Evolutionary conservation across 495 filamentous ascomycete species (phyloP).

Genomic region (Aspergillus coremiiformis): DNA sequence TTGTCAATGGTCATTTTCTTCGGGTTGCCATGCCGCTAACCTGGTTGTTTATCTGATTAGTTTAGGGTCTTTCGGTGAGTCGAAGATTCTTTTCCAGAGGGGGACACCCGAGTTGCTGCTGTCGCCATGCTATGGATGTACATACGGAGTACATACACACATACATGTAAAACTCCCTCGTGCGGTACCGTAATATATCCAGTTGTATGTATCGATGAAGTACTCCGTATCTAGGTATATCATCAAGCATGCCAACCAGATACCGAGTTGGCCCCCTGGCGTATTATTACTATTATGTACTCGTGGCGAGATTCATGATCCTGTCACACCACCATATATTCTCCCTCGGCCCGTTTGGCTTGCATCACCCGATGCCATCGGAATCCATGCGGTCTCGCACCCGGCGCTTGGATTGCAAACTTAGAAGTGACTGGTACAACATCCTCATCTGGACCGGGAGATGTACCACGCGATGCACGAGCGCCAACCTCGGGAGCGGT

Average conservation of each 20-base stretch:
- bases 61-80: too few relatives aligned
- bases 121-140: not conserved
- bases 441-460: slow-evolving; percentile 5
- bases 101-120: not conserved
- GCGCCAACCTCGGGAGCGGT: slow-evolving; percentile 17
- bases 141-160: too few relatives aligned
- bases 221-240: too few relatives aligned
- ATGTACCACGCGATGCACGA: not conserved
- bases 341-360: slow-evolving; percentile 57
- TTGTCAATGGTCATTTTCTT: not conserved
- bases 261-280: not conserved
- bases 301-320: not conserved
- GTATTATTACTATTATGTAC: not conserved
- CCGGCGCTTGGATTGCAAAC: not conserved
- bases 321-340: slow-evolving; percentile 76
- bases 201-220: not conserved
- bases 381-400: slow-evolving; percentile 45
- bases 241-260: not conserved
- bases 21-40: not conserved
- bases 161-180: not conserved
- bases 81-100: not conserved
- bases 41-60: not conserved
- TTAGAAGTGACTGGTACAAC: not conserved
- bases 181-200: not conserved
- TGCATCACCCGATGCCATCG: slow-evolving; percentile 74